phyloP scores from a whole-genome alignment of 495 filamentous ascomycete species.

The Lasiosphaeria hispida region DNA sequence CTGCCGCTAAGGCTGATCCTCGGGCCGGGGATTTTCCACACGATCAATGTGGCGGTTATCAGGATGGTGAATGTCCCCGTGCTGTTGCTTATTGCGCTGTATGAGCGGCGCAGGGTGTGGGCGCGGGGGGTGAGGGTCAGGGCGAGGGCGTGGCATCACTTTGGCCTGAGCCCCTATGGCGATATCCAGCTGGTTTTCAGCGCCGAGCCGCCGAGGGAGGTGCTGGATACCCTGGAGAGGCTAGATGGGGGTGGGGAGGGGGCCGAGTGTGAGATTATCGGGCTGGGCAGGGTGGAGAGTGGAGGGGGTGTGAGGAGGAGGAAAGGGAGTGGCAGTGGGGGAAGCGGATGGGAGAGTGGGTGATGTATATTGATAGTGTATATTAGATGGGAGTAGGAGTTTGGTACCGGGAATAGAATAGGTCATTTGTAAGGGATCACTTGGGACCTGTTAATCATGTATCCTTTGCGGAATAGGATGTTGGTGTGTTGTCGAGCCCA shows the following conservation, averaged over 20 bases:
- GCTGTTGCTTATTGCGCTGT: conserved; percentile 51
- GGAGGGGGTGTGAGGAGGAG: not conserved
- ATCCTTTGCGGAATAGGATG: too few relatives aligned
- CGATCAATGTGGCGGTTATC: conserved; percentile 57
- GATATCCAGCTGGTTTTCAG: conserved; percentile 62
- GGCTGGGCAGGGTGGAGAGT: not conserved
- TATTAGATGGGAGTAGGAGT: too few relatives aligned
- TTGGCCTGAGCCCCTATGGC: conserved; percentile 53
- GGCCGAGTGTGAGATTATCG: not conserved
- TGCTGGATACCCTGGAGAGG: conserved; percentile 39
- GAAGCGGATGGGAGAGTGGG: too few relatives aligned
- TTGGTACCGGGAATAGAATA: too few relatives aligned
- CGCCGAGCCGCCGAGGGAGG: conserved; percentile 53
- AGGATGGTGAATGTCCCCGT: conserved; percentile 56
- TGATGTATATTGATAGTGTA: too few relatives aligned
- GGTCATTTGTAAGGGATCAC: too few relatives aligned
- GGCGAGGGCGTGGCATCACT: conserved; percentile 47
- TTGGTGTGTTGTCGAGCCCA: too few relatives aligned
- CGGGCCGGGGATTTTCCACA: conserved; percentile 57
- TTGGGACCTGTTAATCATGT: too few relatives aligned
- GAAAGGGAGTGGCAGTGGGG: not conserved
- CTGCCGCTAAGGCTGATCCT: conserved; percentile 57
- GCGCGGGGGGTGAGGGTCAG: conserved; percentile 18
- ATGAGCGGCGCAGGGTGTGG: conserved; percentile 48
- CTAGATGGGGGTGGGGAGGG: conserved; percentile 23